Conservation (phyloP, 768 basidiomycete genomes). For the Russula lepida region DNA sequence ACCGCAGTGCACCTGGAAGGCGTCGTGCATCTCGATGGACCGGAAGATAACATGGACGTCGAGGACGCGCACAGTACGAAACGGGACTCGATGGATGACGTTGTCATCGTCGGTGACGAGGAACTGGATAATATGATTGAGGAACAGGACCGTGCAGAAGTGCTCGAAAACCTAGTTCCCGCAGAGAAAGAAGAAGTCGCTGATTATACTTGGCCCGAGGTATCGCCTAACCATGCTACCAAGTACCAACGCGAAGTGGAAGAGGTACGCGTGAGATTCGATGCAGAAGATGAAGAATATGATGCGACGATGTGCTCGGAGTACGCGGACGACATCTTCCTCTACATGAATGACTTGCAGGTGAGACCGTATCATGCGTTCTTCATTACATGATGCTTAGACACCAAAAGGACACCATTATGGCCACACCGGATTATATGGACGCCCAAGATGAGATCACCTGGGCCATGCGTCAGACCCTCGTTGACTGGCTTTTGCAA, state of each 20-base stretch:
- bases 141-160: conserved; percentile 36
- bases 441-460: conserved; percentile 83
- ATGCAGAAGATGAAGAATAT: conserved; percentile 63
- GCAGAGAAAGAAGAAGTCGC: conserved; percentile 14
- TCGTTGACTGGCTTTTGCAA: conserved; percentile 97
- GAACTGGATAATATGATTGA: conserved; percentile 62
- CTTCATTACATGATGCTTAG: conserved; percentile 20
- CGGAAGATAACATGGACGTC: conserved; percentile 52
- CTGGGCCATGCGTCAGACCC: conserved; percentile 92
- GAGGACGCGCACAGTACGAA: conserved; percentile 33
- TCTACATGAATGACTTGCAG: conserved; percentile 92
- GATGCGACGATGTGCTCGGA: conserved; percentile 98
- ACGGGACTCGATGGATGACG: conserved; percentile 36
- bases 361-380: conserved; percentile 34
- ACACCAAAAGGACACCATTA: conserved; percentile 56
- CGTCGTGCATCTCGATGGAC: conserved; percentile 7
- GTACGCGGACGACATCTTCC: conserved; percentile 97
- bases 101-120: conserved; percentile 38
- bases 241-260: conserved; percentile 56
- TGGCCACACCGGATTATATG: conserved; percentile 95
- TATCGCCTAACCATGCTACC: conserved; percentile 50
- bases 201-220: conserved; percentile 57
- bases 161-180: conserved; percentile 35
- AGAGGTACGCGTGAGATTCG: conserved; percentile 51
- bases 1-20: conserved; percentile 30